These are phyloP conservation scores for Leishmania tropica DNA, from an alignment of 208 protist genomes.

Conservation along the genomic window DNA sequence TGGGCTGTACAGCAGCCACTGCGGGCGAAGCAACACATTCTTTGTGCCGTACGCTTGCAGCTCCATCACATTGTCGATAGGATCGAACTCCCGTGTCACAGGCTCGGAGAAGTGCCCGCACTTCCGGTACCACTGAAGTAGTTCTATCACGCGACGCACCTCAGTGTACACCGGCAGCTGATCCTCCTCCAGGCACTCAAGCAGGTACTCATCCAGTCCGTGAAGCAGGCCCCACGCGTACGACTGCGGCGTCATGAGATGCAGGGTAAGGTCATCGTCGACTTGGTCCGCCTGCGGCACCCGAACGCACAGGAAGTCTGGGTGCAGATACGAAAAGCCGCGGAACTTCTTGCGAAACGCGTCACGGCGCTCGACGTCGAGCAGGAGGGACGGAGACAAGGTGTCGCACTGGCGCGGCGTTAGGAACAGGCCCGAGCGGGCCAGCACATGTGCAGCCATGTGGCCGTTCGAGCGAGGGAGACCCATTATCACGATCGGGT, in stretches of 20 bases:
- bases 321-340: slow-evolving; percentile 59
- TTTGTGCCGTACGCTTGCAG: slow-evolving; percentile 82
- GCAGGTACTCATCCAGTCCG: slow-evolving; percentile 89
- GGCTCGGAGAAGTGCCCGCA: slow-evolving; percentile 83
- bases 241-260: slow-evolving; percentile 87
- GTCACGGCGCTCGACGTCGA: slow-evolving; percentile 64
- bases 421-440: slow-evolving; percentile 82
- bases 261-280: slow-evolving; percentile 87
- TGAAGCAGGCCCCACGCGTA: slow-evolving; percentile 89
- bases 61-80: slow-evolving; percentile 83
- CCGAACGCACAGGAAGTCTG: slow-evolving; percentile 78
- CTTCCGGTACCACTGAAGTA: slow-evolving; percentile 89
- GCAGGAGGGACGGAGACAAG: slow-evolving; percentile 65
- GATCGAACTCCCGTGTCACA: slow-evolving; percentile 70
- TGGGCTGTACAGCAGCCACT: slow-evolving; percentile 87
- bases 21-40: slow-evolving; percentile 50
- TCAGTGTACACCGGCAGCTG: slow-evolving; percentile 76
- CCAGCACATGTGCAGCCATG: slow-evolving; percentile 83
- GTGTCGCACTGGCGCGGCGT: slow-evolving; percentile 79
- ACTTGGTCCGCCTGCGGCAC: slow-evolving; percentile 60
- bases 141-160: slow-evolving; percentile 68
- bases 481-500: slow-evolving; percentile 82
- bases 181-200: slow-evolving; percentile 87
- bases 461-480: slow-evolving; percentile 90
- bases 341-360: slow-evolving; percentile 56